phyloP scores from a whole-genome alignment of 1,139 yeast species.

The Torulaspora globosa region DNA sequence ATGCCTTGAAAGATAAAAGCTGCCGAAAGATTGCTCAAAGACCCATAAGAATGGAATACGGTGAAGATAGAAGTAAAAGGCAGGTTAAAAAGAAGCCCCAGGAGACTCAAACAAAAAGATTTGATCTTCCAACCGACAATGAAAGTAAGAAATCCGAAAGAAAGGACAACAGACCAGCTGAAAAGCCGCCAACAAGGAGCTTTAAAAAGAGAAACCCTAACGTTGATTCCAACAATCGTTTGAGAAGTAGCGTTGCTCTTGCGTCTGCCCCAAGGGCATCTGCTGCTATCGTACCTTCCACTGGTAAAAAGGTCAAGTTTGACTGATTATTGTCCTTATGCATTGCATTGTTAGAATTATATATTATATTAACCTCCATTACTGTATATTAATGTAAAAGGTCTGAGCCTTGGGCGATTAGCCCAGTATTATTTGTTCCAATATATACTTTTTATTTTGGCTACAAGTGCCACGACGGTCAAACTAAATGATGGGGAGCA shows the following conservation, averaged over 20 bases:
- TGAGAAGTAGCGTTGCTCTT: constrained; percentile 80
- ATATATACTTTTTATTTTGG: too few relatives aligned
- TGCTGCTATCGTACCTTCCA: constrained; percentile 81
- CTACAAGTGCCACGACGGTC: neutral
- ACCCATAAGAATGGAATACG: constrained; percentile 80
- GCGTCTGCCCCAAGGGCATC: constrained; percentile 88
- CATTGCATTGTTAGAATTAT: neutral
- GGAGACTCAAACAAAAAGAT: constrained; percentile 17
- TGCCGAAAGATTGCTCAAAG: constrained; percentile 69
- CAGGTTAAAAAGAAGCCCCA: constrained; percentile 35
- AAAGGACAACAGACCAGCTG: neutral
- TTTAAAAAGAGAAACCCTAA: constrained; percentile 9
- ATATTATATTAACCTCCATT: neutral
- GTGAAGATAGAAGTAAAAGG: constrained; percentile 90
- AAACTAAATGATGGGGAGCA: too few relatives aligned
- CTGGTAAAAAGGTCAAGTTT: constrained; percentile 84
- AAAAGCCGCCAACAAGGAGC: constrained; percentile 17
- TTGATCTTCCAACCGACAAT: constrained; percentile 20
- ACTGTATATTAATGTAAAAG: neutral
- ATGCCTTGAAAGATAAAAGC: constrained; percentile 70
- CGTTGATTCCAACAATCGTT: constrained; percentile 43
- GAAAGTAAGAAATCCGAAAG: constrained; percentile 2
- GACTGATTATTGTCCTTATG: constrained; percentile 27
- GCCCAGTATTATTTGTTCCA: neutral
- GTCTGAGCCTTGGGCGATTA: neutral